Evolutionary conservation across 306 rosid genomes (phyloP), one percentile per base, ranked within the genome.

Genomic region (Senna siamea): DNA sequence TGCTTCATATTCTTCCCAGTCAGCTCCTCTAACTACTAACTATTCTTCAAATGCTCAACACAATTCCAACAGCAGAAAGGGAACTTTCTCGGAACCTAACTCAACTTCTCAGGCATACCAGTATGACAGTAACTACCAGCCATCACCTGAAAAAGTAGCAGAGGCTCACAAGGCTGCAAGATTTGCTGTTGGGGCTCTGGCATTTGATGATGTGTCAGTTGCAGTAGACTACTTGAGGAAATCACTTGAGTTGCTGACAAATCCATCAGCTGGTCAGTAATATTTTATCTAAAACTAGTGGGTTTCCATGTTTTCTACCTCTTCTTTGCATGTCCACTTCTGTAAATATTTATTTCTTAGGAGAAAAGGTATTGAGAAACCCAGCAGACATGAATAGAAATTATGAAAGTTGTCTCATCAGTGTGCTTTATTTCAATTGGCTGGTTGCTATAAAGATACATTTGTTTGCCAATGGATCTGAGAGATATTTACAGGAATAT

Each of bases 111-210:
- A 80, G 78, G 66, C 93, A 23, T 92, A 56, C 76, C 89, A 89
- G 74, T 88, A 92, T 66, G 96, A 95, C 84, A 75, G 92, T 66
- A 89, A 76, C 85, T 95, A 90, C 80, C 86, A 81, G 89, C 96
- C 99, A 30, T 38, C 98, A 20, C 91, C 98, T 22, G 99, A 92
- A 75, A 87, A 86, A 82, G 88, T 95, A 47, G 93, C 97, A 0
- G 99, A 95, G 86, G 99, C 99, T 30, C 99, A 95, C 76, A 95
- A 95, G 73, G 96, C 98, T 20, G 99, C 99, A 40, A 95, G 99
- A 62, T 95, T 95, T 86, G 99, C 99, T 0, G 99, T 95, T 64
- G 99, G 99, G 60, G 99, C 99, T 13, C 82, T 95, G 79, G 99
- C 99, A 17, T 95, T 95, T 55, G 99, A 95, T 78, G 99, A 95